Evolutionary conservation across 805 yeast species (phyloP), one percentile per base, ranked within the genome.

Genomic region (Candida tammaniensis): DNA sequence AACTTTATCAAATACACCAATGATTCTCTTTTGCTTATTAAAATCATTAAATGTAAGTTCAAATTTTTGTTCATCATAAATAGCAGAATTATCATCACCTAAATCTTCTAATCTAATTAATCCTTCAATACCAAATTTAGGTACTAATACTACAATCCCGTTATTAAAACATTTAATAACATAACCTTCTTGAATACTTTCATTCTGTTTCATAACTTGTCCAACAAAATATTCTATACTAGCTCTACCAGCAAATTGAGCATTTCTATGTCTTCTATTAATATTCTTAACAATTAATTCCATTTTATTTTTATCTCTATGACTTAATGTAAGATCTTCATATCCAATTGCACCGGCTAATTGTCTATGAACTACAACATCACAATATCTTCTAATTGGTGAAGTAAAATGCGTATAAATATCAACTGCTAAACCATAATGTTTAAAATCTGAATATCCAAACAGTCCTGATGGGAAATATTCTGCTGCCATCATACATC

Each of bases 401-500:
- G 97, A 88, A 2, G 99, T 93, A 72, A 89, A 93, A 72, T 93
- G 99, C 1, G 99, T 93, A 61, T 93, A 93, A 29, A 93, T 93
- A 48, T 89, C 97, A 33, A 91, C 88, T 3, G 99, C 99, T 44
- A 93, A 72, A 58, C 99, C 99, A 59, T 93, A 93, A 70, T 93
- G 99, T 43, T 82, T 78, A 69, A 86, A 93, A 45, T 93, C 98
- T 10, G 94, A 80, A 54, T 87, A 86, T 7, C 95, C 85, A 52
- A 72, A 86, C 11, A 84, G 79, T 7, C 99, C 98, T 0, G 96
- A 78, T 8, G 94, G 80, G 65, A 93, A 93, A 55, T 93, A 93
- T 56, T 91, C 97, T 2, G 99, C 99, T 2, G 98, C 96, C 84
- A 88, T 86, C 98, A 93, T 93, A 63, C 98, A 91, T 51, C 99